These are phyloP conservation scores for Lentinula detonsa DNA, from an alignment of 768 basidiomycete species.

Conservation along the genomic window DNA sequence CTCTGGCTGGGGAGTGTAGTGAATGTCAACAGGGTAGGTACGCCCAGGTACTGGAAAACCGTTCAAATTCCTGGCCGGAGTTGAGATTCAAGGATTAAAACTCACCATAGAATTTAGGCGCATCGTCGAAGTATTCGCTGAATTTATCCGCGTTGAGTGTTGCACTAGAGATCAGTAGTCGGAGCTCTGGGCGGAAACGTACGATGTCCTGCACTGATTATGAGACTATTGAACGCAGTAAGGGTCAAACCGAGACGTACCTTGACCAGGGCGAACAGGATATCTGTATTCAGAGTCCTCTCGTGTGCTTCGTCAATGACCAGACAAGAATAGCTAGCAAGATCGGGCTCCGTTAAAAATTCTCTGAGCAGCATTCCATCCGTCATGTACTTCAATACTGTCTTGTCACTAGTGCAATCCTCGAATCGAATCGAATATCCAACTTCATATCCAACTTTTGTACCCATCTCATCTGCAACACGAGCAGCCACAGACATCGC, in stretches of 20 bases:
- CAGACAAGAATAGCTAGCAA: constrained; percentile 90
- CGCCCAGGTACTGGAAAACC: constrained; percentile 79
- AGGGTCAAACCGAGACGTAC: constrained; percentile 42
- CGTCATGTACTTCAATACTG: constrained; percentile 98
- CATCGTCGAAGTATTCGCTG: constrained; percentile 93
- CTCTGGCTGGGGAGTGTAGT: constrained; percentile 98
- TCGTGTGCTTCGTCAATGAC: constrained; percentile 99
- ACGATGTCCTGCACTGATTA: constrained; percentile 73
- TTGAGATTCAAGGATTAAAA: neutral
- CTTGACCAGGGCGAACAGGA: constrained; percentile 97
- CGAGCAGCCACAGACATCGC: constrained; percentile 99
- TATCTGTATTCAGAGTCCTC: constrained; percentile 95
- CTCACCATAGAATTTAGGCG: constrained; percentile 90
- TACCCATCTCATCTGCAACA: constrained; percentile 98
- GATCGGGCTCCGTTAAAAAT: constrained; percentile 94
- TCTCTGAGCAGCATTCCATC: constrained; percentile 98
- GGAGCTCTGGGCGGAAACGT: constrained; percentile 90
- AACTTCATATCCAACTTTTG: constrained; percentile 94
- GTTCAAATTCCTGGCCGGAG: neutral
- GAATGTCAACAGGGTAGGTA: constrained; percentile 95
- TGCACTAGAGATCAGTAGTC: constrained; percentile 90
- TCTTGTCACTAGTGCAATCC: constrained; percentile 99
- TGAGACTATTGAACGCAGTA: constrained; percentile 18
- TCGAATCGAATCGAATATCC: constrained; percentile 99
- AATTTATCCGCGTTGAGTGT: constrained; percentile 99